These are phyloP conservation scores for Teunomyces pallodes DNA, from an alignment of 805 yeast species.

Conservation along the genomic window DNA sequence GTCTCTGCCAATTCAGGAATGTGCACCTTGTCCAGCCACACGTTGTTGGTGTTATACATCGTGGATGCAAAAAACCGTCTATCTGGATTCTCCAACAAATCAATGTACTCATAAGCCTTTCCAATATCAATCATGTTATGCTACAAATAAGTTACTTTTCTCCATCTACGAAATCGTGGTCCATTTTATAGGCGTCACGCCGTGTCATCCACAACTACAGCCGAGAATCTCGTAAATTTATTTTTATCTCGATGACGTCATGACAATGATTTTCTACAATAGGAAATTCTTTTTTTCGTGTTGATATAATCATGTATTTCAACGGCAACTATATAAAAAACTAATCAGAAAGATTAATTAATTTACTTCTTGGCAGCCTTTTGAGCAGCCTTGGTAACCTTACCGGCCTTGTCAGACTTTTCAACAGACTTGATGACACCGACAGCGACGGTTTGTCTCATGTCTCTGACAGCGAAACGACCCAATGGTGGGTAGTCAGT, in stretches of 20 bases:
- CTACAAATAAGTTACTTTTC: too few relatives aligned
- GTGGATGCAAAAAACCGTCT: too few relatives aligned
- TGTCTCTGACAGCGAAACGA: slow-evolving; percentile 83
- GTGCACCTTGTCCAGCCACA: background rate
- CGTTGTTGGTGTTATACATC: background rate
- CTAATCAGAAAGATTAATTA: slow-evolving; percentile 6
- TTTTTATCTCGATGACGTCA: too few relatives aligned
- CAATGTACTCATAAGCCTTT: too few relatives aligned
- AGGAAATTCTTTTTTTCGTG: background rate
- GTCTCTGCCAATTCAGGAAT: slow-evolving; percentile 13
- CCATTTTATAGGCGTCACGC: too few relatives aligned
- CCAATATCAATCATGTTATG: too few relatives aligned
- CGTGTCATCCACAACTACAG: too few relatives aligned
- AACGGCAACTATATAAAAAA: slow-evolving; percentile 2
- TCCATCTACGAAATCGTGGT: too few relatives aligned
- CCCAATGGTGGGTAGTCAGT: slow-evolving; percentile 46
- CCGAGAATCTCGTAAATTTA: too few relatives aligned
- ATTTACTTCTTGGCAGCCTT: slow-evolving; percentile 74
- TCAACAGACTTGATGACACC: slow-evolving; percentile 97
- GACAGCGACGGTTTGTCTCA: slow-evolving; percentile 99
- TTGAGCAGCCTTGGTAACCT: slow-evolving; percentile 95
- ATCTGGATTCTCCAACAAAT: background rate
- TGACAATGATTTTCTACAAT: too few relatives aligned
- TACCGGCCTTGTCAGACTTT: slow-evolving; percentile 83
- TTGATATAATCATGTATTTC: slow-evolving; percentile 3